Evolutionary conservation across 805 yeast species (phyloP), one percentile per base, ranked within the genome.

Genomic region (Saturnispora mendoncae): DNA sequence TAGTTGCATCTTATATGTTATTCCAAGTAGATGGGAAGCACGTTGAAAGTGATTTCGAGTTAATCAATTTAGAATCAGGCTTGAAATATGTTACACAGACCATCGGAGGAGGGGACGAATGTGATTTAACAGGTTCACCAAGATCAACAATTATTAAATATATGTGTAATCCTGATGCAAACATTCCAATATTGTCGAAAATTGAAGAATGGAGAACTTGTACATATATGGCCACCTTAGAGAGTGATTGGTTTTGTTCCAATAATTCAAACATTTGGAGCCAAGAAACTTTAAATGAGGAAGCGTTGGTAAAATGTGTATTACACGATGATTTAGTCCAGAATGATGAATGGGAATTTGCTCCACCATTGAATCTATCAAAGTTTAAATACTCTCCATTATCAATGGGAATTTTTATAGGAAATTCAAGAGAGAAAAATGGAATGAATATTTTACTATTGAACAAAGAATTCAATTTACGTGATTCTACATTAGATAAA

Each of bases 61-160:
- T 62, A 20, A 40, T 50, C 3, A 46, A 42, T 9, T 23, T 41
- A 1, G 39, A 31, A 3, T 57, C 55, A 29, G 63, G 62, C 1
- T 44, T 54, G 3, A 46, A 49, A n/a, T 56, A 49, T 39, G 47
- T 61, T 4, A 46, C 59, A 9, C 65, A 60, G 27, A 44, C 45
- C 13, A 44, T 58, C 2, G 45, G 48, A 5, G 52, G 53, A 33
- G 67, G 67, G 4, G 48, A 54, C 2, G 43, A 51, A 2, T 63
- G 67, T 49, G 67, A 63, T 42, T 37, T 61, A 25, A 63, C 66
- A 3, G 54, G 55, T 2, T 42, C 42, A n/a, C 56, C 54, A 18
- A 44, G 67, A 34, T 35, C 49, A 4, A 50, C 57, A 2, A 47
- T 47, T 1, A 47, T 62, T 15, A 48, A 51, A 14, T 62, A 61